Evolutionary conservation across 129 eudicot genomes (phyloP).

Genomic region (Escallonia herrerae): DNA sequence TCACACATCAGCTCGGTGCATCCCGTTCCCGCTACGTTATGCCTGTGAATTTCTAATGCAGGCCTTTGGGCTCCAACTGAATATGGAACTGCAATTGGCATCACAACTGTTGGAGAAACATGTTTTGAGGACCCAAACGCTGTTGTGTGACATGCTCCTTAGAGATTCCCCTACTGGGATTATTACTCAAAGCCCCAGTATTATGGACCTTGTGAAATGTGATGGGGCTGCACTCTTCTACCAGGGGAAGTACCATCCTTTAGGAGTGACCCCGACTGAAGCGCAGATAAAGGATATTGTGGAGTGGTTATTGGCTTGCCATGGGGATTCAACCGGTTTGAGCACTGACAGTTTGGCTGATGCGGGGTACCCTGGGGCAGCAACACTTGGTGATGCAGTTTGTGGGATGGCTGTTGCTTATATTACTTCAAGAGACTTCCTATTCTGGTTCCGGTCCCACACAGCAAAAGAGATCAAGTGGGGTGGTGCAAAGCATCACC

Average conservation of each 20-base stretch:
- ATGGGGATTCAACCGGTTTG: constrained; percentile 82
- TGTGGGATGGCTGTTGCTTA: constrained; percentile 98
- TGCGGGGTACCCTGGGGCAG: constrained; percentile 93
- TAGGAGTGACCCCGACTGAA: constrained; percentile 85
- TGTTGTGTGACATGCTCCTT: constrained; percentile 88
- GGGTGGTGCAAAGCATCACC: constrained; percentile 98
- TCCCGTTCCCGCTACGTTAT: constrained; percentile 83
- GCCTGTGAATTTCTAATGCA: constrained; percentile 97
- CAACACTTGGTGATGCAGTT: constrained; percentile 70
- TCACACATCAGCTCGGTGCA: constrained; percentile 75
- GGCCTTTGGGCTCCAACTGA: constrained; percentile 88
- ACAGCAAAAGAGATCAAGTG: constrained; percentile 87
- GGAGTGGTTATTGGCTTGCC: constrained; percentile 71
- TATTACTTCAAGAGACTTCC: constrained; percentile 64
- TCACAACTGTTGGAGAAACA: constrained; percentile 69
- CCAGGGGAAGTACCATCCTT: constrained; percentile 63
- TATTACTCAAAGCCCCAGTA: constrained; percentile 85
- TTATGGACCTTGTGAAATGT: constrained; percentile 92
- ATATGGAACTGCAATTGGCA: constrained; percentile 78
- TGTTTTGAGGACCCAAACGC: constrained; percentile 76
- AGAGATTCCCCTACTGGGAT: constrained; percentile 84
- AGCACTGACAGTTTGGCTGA: constrained; percentile 90
- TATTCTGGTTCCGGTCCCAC: constrained; percentile 96
- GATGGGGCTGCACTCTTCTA: constrained; percentile 87
- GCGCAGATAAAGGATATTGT: constrained; percentile 79